These are phyloP conservation scores for Pyrenula massariospora DNA, from an alignment of 495 filamentous ascomycete species.

Conservation along the genomic window DNA sequence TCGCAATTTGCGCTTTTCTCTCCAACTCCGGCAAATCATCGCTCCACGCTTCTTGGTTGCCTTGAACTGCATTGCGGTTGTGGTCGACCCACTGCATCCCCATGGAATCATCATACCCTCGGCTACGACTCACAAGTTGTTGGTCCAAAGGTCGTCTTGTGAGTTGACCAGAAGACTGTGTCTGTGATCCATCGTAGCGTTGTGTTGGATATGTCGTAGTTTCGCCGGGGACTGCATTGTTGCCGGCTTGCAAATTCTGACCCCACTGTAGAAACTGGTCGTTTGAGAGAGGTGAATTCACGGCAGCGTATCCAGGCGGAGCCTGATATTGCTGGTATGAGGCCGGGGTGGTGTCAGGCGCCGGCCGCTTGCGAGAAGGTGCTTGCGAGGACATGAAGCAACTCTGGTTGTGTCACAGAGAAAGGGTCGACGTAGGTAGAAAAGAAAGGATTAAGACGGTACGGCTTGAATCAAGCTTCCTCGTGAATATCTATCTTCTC, in stretches of 20 bases:
- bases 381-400: slow-evolving; percentile 28
- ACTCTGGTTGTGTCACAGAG: neutral
- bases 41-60: slow-evolving; percentile 41
- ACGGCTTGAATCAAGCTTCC: neutral
- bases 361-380: slow-evolving; percentile 55
- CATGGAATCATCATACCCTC: slow-evolving; percentile 33
- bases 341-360: slow-evolving; percentile 56
- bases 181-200: slow-evolving; percentile 32
- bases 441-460: neutral
- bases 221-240: slow-evolving; percentile 30
- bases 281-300: slow-evolving; percentile 31
- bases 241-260: slow-evolving; percentile 26
- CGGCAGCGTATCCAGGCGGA: slow-evolving; percentile 17
- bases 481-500: no score
- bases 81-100: slow-evolving; percentile 38
- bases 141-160: slow-evolving; percentile 54
- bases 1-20: slow-evolving; percentile 60
- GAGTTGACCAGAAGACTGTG: slow-evolving; percentile 48
- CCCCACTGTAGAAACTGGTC: slow-evolving; percentile 46
- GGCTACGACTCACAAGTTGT: slow-evolving; percentile 35
- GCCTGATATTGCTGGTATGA: slow-evolving; percentile 28
- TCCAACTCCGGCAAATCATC: slow-evolving; percentile 68
- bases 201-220: slow-evolving; percentile 20
- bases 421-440: neutral
- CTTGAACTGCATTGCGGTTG: slow-evolving; percentile 9